Evolutionary conservation across 73 alveolate genomes (phyloP).

Genomic region (Symbiodinium natans): DNA sequence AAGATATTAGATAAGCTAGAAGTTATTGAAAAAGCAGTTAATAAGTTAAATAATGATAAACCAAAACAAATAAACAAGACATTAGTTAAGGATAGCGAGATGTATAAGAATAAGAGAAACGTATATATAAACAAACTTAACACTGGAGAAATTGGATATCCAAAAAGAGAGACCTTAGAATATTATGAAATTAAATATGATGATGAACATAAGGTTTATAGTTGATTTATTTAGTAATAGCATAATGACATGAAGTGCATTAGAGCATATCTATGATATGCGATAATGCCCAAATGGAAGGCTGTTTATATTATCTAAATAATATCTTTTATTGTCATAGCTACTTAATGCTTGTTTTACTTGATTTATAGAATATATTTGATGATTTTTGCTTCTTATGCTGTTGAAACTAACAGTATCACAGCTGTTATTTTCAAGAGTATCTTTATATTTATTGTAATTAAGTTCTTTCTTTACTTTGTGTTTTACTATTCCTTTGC

Average conservation of each 20-base stretch:
- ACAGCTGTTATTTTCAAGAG: background rate
- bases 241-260: too few relatives aligned
- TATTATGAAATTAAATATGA: background rate
- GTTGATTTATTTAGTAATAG: background rate
- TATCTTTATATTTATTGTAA: constrained; percentile 16
- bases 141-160: background rate
- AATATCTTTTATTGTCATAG: constrained; percentile 28
- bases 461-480: constrained; percentile 10
- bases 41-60: background rate
- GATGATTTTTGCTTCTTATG: constrained; percentile 42
- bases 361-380: background rate
- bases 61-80: background rate
- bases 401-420: constrained; percentile 43
- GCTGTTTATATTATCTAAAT: constrained; percentile 1
- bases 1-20: background rate
- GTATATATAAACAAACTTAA: background rate
- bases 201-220: background rate
- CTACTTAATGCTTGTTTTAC: background rate
- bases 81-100: background rate
- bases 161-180: background rate
- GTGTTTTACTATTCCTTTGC: background rate
- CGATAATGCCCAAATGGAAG: constrained; percentile 32
- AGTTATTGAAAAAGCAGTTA: background rate
- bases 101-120: background rate
- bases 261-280: too few relatives aligned